Evolutionary conservation across 129 eudicot species (phyloP), one percentile per base, ranked within the genome.

Genomic region (Flaveria bidentis): DNA sequence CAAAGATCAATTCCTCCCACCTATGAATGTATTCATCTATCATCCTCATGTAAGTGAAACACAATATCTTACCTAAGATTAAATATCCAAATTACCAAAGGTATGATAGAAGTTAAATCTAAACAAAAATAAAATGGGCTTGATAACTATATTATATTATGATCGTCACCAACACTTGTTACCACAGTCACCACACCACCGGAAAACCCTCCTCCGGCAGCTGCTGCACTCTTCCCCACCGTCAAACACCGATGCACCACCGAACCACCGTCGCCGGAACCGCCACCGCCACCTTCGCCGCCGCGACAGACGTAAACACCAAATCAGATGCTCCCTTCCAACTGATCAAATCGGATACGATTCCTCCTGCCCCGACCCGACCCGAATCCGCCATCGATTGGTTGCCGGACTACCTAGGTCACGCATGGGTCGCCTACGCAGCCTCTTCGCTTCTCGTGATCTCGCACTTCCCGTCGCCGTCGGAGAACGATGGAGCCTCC

Each of bases 381-480:
- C 50, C 86, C 73, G 83, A 70, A 60, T 74, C 93, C 67, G 74
- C 81, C 56, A 66, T 85, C 58, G 96, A 91, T 52, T 91, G 97
- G 90, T 41, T 89, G 15, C 88, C 87, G 55, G 89, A 94, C 68
- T 94, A 91, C 82, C 81, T 86, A 67, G 92, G 93, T 2, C 85
- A 87, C 88, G 83, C 99, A 66, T 94, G 99, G 99, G 73, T 94
- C 71, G 99, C 99, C n/a, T 94, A 94, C 72, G 96, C 92, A 46
- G 93, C 97, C 22, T 81, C 91, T 4, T 88, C 99, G 64, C 99
- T 94, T 71, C 80, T 91, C 17, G 97, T 94, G 75, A 91, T 94
- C 80, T 89, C 97, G 68, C 96, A 94, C 80, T 78, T 91, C 22
- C 96, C 96, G 7, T 85, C 89, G 18, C 92, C 96, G 44, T 69